Percentiles rank a stretch among this genome's conserved stretches.
phyloP scores from a whole-genome alignment of 768 basidiomycete genomes.

The Hericium rajendrae region DNA sequence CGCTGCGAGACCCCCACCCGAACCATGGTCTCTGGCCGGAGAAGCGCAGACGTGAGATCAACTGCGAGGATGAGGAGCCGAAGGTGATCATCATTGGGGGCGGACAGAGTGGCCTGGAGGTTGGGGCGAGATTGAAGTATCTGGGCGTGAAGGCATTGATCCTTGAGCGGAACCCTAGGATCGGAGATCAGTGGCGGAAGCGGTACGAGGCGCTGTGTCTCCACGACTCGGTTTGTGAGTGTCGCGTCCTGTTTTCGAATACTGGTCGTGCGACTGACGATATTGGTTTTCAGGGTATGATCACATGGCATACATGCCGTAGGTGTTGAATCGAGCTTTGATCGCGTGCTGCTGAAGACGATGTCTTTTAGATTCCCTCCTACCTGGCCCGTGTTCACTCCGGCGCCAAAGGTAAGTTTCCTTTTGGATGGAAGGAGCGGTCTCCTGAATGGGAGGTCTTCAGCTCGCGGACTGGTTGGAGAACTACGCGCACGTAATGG shows the following conservation, averaged over 20 bases:
- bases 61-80: slow-evolving; percentile 37
- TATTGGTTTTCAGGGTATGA: slow-evolving; percentile 32
- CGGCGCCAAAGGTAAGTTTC: slow-evolving; percentile 21
- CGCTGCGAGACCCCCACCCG: slow-evolving; percentile 22
- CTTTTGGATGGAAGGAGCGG: no score
- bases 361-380: slow-evolving; percentile 19
- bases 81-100: slow-evolving; percentile 42
- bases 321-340: neutral
- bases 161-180: slow-evolving; percentile 49
- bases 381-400: slow-evolving; percentile 22
- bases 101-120: slow-evolving; percentile 44
- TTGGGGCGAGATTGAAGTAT: slow-evolving; percentile 50
- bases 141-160: slow-evolving; percentile 41
- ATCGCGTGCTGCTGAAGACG: no score
- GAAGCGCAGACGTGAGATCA: slow-evolving; percentile 24
- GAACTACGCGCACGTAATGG: slow-evolving; percentile 46
- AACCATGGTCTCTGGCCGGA: slow-evolving; percentile 35
- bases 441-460: neutral
- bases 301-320: slow-evolving; percentile 39
- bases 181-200: slow-evolving; percentile 59
- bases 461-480: slow-evolving; percentile 63
- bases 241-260: slow-evolving; percentile 5
- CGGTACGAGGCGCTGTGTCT: slow-evolving; percentile 59
- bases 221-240: slow-evolving; percentile 60
- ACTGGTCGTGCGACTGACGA: neutral